Evolutionary conservation across 129 eudicot species (phyloP), one percentile per base, ranked within the genome.

Genomic region (Artemisia annua): DNA sequence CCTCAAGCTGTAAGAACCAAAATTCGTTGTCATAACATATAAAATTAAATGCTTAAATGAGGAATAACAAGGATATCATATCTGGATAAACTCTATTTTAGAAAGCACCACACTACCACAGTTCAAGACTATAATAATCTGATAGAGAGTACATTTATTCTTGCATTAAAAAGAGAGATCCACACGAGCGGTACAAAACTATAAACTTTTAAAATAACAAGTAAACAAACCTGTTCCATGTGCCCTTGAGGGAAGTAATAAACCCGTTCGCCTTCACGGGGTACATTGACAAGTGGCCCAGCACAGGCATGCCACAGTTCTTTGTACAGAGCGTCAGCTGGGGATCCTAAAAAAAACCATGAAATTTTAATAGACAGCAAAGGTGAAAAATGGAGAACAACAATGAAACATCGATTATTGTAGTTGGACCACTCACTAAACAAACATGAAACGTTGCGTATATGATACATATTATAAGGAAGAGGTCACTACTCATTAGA

Each of bases 271-370:
- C 92, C 98, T 79, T 87, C 87, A 81, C 91, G 85, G 19, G 98
- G 98, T 63, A 93, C 90, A 43, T 52, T 83, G 70, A 85, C 98
- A 63, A 89, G 90, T 32, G 98, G 95, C 30, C 98, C 98, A 71
- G 98, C 98, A 76, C 98, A 93, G 48, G 92, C 90, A 84, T 87
- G 89, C 98, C 98, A 93, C 15, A 93, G 83, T 78, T 93, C 92
- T 81, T 85, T 93, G 81, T 78, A 85, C 68, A 89, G 57, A 39
- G 82, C 90, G 53, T 83, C 90, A 70, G 71, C 67, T 39, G 49
- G 11, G 32, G 81, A 28, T 64, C 84, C 89, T 77, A 20, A 83
- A 82, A 75, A 62, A 64, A 17, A 32, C 39, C 56, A 77, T 56
- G 15, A 32, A 58, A 20, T 20, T 13, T 53, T 10, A 46, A 17